A percentile compares a stretch with the other conserved stretches of the same genome.
Conservation (phyloP, 2,329 filamentous ascomycete genomes). For the Allantophomopsis cytisporea region DNA sequence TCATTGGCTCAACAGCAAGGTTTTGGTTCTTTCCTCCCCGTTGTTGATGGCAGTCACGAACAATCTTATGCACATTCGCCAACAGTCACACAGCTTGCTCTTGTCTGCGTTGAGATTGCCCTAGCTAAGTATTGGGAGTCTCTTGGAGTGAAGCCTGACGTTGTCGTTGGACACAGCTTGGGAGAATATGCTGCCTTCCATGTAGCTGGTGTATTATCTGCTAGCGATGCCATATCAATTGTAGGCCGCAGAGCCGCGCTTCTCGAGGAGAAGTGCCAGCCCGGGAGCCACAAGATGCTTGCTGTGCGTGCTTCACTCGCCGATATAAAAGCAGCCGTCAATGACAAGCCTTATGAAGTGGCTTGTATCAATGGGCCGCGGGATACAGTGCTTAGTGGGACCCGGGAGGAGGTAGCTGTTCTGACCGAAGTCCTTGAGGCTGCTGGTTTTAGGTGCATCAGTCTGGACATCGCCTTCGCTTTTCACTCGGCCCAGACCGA, state of each 20-base stretch:
- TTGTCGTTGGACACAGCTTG: conserved; percentile 46
- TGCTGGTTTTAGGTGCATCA: too few relatives aligned
- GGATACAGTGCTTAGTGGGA: conserved; percentile 63
- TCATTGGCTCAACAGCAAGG: conserved; percentile 7
- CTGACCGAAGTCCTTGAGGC: too few relatives aligned
- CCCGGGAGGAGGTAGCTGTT: too few relatives aligned
- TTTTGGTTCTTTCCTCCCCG: conserved; percentile 15
- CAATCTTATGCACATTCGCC: conserved; percentile 33
- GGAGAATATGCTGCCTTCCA: conserved; percentile 59
- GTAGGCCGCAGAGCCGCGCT: conserved; percentile 54
- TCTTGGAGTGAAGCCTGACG: conserved; percentile 38
- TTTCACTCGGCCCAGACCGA: too few relatives aligned
- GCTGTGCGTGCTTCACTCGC: conserved; percentile 32
- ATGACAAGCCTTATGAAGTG: conserved; percentile 25
- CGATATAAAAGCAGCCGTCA: conserved; percentile 30
- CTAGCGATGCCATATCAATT: conserved; percentile 57
- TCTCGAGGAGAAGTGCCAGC: conserved; percentile 49
- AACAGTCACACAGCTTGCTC: conserved; percentile 34
- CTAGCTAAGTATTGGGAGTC: conserved; percentile 37
- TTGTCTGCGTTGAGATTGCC: conserved; percentile 38
- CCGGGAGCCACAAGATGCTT: conserved; percentile 53
- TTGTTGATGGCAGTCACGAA: conserved; percentile 27
- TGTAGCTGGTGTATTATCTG: conserved; percentile 16
- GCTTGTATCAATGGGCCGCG: conserved; percentile 64
- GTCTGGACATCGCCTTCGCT: too few relatives aligned